phyloP scores from a whole-genome alignment of 306 rosid species.

The Cucurbita maxima region DNA sequence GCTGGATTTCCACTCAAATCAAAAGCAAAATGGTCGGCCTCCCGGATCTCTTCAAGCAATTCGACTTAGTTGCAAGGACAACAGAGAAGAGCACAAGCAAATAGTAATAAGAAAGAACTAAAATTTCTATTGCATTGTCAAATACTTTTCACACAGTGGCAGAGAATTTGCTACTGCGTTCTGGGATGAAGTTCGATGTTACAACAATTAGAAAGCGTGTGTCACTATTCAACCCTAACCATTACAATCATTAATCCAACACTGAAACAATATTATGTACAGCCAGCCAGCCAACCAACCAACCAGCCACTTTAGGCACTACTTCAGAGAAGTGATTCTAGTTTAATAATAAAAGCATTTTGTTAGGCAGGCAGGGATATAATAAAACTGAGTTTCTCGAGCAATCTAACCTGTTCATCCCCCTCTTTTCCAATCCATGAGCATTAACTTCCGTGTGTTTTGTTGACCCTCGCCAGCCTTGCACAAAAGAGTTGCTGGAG shows the following conservation, averaged over 20 bases:
- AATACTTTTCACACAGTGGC: slow-evolving; percentile 22
- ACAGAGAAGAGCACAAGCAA: slow-evolving; percentile 4
- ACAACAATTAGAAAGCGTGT: slow-evolving; percentile 42
- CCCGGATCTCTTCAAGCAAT: too few species aligned
- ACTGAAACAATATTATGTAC: slow-evolving; percentile 34
- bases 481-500: slow-evolving; percentile 36
- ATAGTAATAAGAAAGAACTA: slow-evolving; percentile 6
- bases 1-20: too few species aligned
- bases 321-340: background rate
- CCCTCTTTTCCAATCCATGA: slow-evolving; percentile 65
- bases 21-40: too few species aligned
- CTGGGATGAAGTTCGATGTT: slow-evolving; percentile 43
- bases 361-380: background rate
- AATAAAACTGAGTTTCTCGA: background rate
- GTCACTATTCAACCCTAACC: slow-evolving; percentile 11
- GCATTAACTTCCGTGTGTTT: slow-evolving; percentile 42
- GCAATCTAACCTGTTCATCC: slow-evolving; percentile 38
- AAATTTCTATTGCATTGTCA: slow-evolving; percentile 24
- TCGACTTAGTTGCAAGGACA: background rate
- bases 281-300: slow-evolving; percentile 21
- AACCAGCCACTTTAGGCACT: background rate
- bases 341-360: background rate
- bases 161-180: slow-evolving; percentile 37
- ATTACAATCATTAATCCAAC: slow-evolving; percentile 11
- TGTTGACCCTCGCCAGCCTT: slow-evolving; percentile 41